Evolutionary conservation across 768 basidiomycete genomes (phyloP), one percentile per base, ranked within the genome.

Genomic region (Epithele typhae): DNA sequence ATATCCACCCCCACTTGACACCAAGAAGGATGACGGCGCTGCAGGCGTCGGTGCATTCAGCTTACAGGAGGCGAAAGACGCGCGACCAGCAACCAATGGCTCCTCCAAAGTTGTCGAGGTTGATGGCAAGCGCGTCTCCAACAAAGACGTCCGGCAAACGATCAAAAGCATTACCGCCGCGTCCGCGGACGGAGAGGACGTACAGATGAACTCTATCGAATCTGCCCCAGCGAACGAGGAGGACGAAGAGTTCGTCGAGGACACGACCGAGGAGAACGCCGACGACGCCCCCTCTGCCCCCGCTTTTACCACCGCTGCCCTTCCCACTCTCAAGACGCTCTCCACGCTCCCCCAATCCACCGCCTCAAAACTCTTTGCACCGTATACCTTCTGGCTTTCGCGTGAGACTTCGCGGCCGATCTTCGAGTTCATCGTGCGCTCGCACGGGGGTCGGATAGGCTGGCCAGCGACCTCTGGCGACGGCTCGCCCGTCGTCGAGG

Each of bases 1-100:
- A 22, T 99, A 99, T 61, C 96, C 96, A n/a, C 95, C 96, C 0
- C 87, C 91, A 11, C 62, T 96, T 49, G 93, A 99, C 61, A 58
- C 66, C 25, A 77, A 74, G 54, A 89, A 89, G 59, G 90, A 95
- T 57, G 94, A 94, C 59, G 73, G 71, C 40, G 87, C 77, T 12
- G 93, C 92, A 15, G 92, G 92, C 6, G 78, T 98, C 30, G 92
- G 89, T 38, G 94, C 95, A 3, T 87, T 94, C 65, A 78, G 69
- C 53, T 70, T 99, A 22, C 76, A 88, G 69, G 73, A 76, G 53
- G 64, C 62, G n/a, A 50, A 36, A 14, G 35, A 53, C 21, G 54
- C 48, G 53, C 61, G 55, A 25, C 27, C 58, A 15, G 47, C 63
- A 25, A 32, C 61, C 21, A 45, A 57, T 48, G 33, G 45, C 43